Percentiles rank a stretch among this genome's conserved stretches.
Evolutionary conservation across 78 protist genomes (phyloP).

Genomic region (Mastigamoeba balamuthi): DNA sequence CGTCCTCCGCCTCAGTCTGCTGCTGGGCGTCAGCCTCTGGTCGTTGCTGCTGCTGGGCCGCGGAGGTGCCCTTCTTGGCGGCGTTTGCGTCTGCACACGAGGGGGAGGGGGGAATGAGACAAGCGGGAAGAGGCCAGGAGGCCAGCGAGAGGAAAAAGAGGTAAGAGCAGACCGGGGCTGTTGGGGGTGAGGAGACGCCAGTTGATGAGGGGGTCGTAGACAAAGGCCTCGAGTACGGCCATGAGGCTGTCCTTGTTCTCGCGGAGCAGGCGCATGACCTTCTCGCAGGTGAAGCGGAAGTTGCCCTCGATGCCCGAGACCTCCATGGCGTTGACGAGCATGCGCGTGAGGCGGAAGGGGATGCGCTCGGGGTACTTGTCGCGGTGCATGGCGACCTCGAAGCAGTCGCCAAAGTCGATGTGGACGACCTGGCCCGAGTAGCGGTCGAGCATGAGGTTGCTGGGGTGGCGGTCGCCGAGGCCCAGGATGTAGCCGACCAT

Average conservation of each 20-base stretch:
- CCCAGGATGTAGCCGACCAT: constrained; percentile 89
- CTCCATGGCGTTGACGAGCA: constrained; percentile 97
- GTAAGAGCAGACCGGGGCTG: neutral
- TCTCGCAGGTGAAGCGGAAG: constrained; percentile 90
- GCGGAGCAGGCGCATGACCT: constrained; percentile 89
- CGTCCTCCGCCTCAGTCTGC: neutral
- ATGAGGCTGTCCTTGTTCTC: constrained; percentile 82
- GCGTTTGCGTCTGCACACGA: neutral
- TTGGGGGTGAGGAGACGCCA: constrained; percentile 87
- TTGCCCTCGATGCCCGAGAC: constrained; percentile 94
- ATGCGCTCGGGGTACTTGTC: constrained; percentile 95
- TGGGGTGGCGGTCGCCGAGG: constrained; percentile 88
- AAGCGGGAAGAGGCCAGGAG: too few species aligned
- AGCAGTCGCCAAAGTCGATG: constrained; percentile 98
- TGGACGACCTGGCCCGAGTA: constrained; percentile 84
- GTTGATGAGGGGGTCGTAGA: constrained; percentile 97
- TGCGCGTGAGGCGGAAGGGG: constrained; percentile 99
- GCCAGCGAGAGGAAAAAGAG: too few species aligned
- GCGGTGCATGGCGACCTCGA: constrained; percentile 83
- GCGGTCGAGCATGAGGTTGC: constrained; percentile 73
- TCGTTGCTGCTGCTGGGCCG: neutral
- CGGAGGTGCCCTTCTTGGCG: neutral
- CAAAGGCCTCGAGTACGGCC: constrained; percentile 99
- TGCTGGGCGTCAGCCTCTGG: neutral
- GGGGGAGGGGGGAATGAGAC: neutral